phyloP scores from a whole-genome alignment of 352 stramenopile species.

The Pythium aphanidermatum region DNA sequence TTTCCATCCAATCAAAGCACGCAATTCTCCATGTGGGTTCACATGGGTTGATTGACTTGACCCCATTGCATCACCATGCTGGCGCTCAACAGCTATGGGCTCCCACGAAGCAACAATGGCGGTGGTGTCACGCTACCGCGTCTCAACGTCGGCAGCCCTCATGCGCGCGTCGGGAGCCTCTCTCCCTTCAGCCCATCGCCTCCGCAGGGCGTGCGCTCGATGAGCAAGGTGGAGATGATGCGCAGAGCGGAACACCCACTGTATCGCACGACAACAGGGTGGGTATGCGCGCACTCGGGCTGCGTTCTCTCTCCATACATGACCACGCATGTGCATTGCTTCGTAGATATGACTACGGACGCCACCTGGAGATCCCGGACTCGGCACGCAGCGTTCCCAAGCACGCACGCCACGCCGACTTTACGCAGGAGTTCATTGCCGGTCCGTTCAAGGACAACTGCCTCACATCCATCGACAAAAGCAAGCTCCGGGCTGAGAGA shows the following conservation, averaged over 20 bases:
- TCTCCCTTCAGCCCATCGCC: constrained; percentile 18
- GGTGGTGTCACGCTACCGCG: constrained; percentile 30
- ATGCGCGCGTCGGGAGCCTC: constrained; percentile 8
- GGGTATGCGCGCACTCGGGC: no score
- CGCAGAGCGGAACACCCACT: constrained; percentile 33
- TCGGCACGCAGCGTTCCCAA: constrained; percentile 46
- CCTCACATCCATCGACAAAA: constrained; percentile 55
- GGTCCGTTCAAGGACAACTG: constrained; percentile 44
- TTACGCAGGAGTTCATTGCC: constrained; percentile 56
- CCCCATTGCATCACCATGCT: constrained; percentile 6
- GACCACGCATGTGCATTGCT: no score
- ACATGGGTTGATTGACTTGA: background rate
- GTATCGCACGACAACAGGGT: constrained; percentile 52
- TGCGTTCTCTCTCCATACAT: no score
- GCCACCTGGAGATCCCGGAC: constrained; percentile 50
- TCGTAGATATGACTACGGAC: constrained; percentile 55
- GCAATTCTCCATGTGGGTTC: no score
- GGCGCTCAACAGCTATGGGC: constrained; percentile 43
- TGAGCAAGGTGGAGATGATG: constrained; percentile 47
- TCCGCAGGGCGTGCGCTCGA: constrained; percentile 29
- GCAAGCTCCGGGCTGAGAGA: constrained; percentile 32
- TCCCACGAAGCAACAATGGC: constrained; percentile 11
- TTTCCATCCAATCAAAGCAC: constrained; percentile 4
- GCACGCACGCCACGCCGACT: constrained; percentile 29
- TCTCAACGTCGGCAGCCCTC: constrained; percentile 22